Evolutionary conservation across 73 alveolate species (phyloP), one percentile per base, ranked within the genome.

Genomic region (Loxodes magnus): DNA sequence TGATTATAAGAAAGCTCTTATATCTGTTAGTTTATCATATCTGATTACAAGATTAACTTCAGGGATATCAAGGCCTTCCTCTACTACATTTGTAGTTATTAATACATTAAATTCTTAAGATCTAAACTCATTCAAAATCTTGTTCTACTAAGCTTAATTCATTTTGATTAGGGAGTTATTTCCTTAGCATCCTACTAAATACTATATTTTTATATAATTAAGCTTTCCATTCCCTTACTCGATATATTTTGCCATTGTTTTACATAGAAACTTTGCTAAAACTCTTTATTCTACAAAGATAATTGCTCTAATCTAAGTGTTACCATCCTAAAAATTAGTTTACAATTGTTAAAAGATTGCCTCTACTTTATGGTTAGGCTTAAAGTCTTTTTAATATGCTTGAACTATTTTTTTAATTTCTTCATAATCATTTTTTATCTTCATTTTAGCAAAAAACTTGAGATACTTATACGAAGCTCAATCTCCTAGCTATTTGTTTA

Each of bases 21-120:
- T 50, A 39, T 39, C 58, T 2, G 67, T 31, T 21, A 59, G 28
- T 37, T 59, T 73, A 43, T 58, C 63, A 65, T 53, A 71, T 12
- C 69, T 44, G 35, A 71, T 21, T 31, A 71, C 68, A 28, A 62
- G 27, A 43, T 68, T 58, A 46, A 74, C 56, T 3, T 66, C 36
- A 46, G 65, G 82, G 34, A 71, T 51, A 61, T 62, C 84, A 12
- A 71, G 56, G 5, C 84, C 84, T 71, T 62, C 79, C 55, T 60
- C 84, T 20, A 60, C 44, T 2, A 66, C 72, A 71, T 44, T 39
- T 30, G 84, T 71, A 29, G 79, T 70, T 30, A 71, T 64, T 55
- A 71, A 61, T 20, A 71, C 72, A 64, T 71, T 61, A 55, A 35
- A 50, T 26, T 31, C 17, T 25, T 52, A 56, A 4, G 36, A 43